Evolutionary conservation across 805 yeast genomes (phyloP), one percentile per base, ranked within the genome.

Genomic region (Nematodospora valgi): DNA sequence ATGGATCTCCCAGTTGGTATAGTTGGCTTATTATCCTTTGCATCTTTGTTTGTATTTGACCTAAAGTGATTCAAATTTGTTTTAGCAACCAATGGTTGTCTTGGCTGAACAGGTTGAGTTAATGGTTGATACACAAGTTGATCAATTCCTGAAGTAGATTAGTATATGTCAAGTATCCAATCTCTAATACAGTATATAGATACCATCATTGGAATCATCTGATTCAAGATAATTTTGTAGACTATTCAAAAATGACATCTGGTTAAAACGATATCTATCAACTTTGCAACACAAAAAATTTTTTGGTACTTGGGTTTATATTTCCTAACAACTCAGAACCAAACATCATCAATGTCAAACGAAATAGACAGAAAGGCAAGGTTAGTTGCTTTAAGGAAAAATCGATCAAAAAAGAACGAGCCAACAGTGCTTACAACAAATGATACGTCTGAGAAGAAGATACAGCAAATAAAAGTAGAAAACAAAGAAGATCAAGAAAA

Each of bases 291-390:
- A 25, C 23, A 27, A 21, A 18, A 10, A 32, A 32, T 12, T 22
- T 22, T 22, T 22, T 12, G 11, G 11, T 22, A 11, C 24, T 12
- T 22, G 24, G 24, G 11, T 11, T 12, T 22, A 12, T 22, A 21
- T 17, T 29, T 29, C 18, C 20, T 19, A 21, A 13, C 32, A 21
- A 10, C 30, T 6, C 23, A 27, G 20, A 17, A 17, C 18, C 19
- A 16, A 27, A 21, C 18, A 5, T 5, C 12, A 15, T 12, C 6
- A 18, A 16, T 14, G 14, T 23, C 23, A 24, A 32, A 26, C 23
- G 27, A 26, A 24, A n/a, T 12, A 7, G 49, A 48, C n/a, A 38
- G 54, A 29, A 51, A 40, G 34, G 35, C 49, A 13, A 45, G 54
- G 21, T 27, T 51, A n/a, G 47, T 49, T 5, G 47, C 45, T 8